These are phyloP conservation scores for Chrysopogon serrulatus DNA, from an alignment of 176 grass and related monocot genomes.

Conservation along the genomic window DNA sequence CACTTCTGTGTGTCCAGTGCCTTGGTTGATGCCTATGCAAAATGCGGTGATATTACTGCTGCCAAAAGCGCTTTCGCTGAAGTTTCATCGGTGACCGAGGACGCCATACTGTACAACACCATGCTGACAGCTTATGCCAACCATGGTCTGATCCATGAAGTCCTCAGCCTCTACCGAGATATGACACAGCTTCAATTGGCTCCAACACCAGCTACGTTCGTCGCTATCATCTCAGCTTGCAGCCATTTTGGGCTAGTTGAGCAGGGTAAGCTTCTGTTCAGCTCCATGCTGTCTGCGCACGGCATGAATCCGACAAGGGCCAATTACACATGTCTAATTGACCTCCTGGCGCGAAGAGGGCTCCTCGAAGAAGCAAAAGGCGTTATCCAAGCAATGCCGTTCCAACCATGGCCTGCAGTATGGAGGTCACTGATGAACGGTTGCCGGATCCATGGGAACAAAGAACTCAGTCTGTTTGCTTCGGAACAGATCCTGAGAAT, in stretches of 20 bases:
- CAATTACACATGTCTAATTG: constrained; percentile 42
- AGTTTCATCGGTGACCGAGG: background rate
- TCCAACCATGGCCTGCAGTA: constrained; percentile 46
- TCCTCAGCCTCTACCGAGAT: constrained; percentile 27
- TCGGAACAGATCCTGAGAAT: constrained; percentile 36
- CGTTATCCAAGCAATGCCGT: constrained; percentile 43
- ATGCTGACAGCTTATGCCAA: constrained; percentile 64
- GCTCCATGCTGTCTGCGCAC: constrained; percentile 18
- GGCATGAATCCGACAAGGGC: constrained; percentile 32
- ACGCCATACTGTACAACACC: constrained; percentile 53
- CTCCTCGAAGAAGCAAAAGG: constrained; percentile 38
- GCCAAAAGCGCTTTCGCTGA: constrained; percentile 23
- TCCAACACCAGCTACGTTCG: constrained; percentile 57
- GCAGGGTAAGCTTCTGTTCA: constrained; percentile 38
- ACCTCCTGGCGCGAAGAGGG: constrained; percentile 55
- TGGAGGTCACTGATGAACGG: constrained; percentile 68
- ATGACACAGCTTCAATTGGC: constrained; percentile 29
- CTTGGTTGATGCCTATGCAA: constrained; percentile 59
- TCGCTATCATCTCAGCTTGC: constrained; percentile 46
- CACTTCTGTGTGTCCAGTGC: constrained; percentile 44
- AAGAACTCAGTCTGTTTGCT: constrained; percentile 41
- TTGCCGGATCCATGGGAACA: constrained; percentile 51
- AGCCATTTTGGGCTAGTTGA: constrained; percentile 55
- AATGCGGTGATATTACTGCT: constrained; percentile 43
- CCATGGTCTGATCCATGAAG: constrained; percentile 42